Base-by-base conservation (phyloP, 257 asterid species). In the Solanum commersonii region DNA sequence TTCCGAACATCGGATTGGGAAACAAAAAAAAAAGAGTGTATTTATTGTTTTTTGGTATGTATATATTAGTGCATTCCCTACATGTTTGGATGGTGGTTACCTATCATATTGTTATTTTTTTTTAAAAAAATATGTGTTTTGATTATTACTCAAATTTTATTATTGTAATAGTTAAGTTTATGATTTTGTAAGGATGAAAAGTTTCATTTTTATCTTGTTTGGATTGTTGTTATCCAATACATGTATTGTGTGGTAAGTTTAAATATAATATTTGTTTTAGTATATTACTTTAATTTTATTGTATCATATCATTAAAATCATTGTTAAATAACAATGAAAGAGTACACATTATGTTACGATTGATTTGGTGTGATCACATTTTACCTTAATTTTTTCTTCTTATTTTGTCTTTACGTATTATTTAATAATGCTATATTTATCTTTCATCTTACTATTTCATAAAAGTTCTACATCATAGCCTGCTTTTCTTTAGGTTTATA, bases 271-370 rank as follows among this genome's bases (percentile, higher is more conserved):
- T 10, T 65, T 65, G 1, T 11, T 63, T 63, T 23, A 1, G 12
- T 23, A 13, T 63, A 10, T 10, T n/a, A 63, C 7, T 10, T n/a
- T 10, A n/a, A n/a, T 2, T n/a, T n/a, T n/a, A 5, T n/a, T 4
- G 33, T 1, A 10, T n/a, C 0, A 0, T 63, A 5, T n/a, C 1
- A 10, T 63, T 63, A 63, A n/a, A 63, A 4, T 0, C 3, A n/a
- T 65, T 0, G 0, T 25, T 65, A 1, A 10, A 1, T 65, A 65
- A 2, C 15, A 9, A 1, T 4, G 14, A 63, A 23, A 63, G 23
- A 10, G 0, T 3, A 10, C 4, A 23, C 13, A 4, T 23, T 63
- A 1, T 4, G 2, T 63, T 5, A 63, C 1, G 3, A 10, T 23
- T 5, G 14, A 63, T 63, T 23, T 23, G 14, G 6, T 63, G 31